Percentiles rank a stretch among this genome's conserved stretches.
phyloP scores from a whole-genome alignment of 768 basidiomycete genomes.

The Termitomyces sp. region DNA sequence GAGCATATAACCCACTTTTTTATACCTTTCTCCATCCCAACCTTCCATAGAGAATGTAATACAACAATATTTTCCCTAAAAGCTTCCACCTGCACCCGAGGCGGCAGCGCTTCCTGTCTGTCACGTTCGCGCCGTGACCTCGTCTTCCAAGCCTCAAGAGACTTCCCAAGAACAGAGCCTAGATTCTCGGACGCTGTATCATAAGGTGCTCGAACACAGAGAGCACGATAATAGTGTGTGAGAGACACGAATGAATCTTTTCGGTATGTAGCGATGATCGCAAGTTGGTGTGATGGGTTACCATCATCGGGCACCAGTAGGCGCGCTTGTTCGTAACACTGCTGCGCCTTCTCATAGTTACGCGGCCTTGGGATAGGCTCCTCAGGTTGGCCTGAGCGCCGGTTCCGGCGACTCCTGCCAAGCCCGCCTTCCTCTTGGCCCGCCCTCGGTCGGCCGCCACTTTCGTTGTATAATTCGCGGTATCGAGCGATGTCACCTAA shows the following conservation, averaged over 20 bases:
- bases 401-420: constrained; percentile 42
- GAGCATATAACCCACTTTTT: constrained; percentile 51
- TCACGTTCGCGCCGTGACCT: constrained; percentile 40
- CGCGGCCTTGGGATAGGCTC: constrained; percentile 55
- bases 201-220: constrained; percentile 85
- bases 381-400: constrained; percentile 46
- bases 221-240: constrained; percentile 87
- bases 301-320: constrained; percentile 84
- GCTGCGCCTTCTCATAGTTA: constrained; percentile 72
- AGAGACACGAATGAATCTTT: constrained; percentile 79
- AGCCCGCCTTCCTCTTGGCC: constrained; percentile 62
- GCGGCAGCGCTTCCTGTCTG: constrained; percentile 34
- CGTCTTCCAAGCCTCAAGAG: constrained; percentile 57
- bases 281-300: constrained; percentile 94
- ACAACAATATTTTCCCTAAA: constrained; percentile 77
- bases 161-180: constrained; percentile 64
- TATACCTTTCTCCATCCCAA: constrained; percentile 48
- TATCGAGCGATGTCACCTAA: constrained; percentile 95
- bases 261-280: constrained; percentile 85
- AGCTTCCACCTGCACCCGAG: constrained; percentile 53
- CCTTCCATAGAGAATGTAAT: constrained; percentile 74
- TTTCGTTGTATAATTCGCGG: constrained; percentile 84
- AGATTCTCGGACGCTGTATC: constrained; percentile 87
- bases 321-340: constrained; percentile 85
- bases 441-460: constrained; percentile 59